Evolutionary conservation across 2,329 filamentous ascomycete species (phyloP), one percentile per base, ranked within the genome.

Genomic region (Blastomyces parvus): DNA sequence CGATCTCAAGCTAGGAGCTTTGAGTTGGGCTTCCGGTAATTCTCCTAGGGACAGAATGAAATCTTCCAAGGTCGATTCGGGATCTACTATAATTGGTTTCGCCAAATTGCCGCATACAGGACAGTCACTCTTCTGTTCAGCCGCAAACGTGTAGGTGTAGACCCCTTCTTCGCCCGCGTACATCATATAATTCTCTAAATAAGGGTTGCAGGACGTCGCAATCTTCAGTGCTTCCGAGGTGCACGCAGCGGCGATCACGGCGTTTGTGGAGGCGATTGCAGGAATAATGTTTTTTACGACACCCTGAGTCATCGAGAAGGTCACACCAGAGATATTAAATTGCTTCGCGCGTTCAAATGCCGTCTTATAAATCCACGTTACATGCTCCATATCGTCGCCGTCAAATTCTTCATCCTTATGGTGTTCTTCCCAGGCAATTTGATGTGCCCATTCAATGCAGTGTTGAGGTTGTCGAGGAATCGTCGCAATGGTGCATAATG

Each of bases 221-320:
- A 99, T 90, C 78, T 99, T 99, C 78, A 97, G 86, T 1, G 92
- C 93, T 77, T 99, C 94, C 68, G 96, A 97, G 77, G 94, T 97
- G 77, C 93, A 97, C 61, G 90, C 88, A 1, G 93, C 94, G 1
- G 94, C 94, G 67, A 99, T 89, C 70, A 99, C 94, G 63, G 94
- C 93, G 74, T 99, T 99, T 7, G 94, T 99, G 1, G 91, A 96
- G 22, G 94, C 94, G 71, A 99, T 99, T 36, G 94, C 95, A 0
- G 94, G 94, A 66, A 99, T 99, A 76, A 99, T 99, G 77, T 99
- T 99, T 78, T 99, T 99, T 70, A 99, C 91, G 2, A 97, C 95
- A 63, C 94, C 95, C 74, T 99, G 94, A 0, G 95, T 97, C 75
- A 97, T 86, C 6, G 90, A 88, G 76, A 99, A 99, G 0, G 94